Percentiles rank a stretch among this genome's conserved stretches.
phyloP scores from a whole-genome alignment of 768 basidiomycete genomes.

The Mycena capillaripes region DNA sequence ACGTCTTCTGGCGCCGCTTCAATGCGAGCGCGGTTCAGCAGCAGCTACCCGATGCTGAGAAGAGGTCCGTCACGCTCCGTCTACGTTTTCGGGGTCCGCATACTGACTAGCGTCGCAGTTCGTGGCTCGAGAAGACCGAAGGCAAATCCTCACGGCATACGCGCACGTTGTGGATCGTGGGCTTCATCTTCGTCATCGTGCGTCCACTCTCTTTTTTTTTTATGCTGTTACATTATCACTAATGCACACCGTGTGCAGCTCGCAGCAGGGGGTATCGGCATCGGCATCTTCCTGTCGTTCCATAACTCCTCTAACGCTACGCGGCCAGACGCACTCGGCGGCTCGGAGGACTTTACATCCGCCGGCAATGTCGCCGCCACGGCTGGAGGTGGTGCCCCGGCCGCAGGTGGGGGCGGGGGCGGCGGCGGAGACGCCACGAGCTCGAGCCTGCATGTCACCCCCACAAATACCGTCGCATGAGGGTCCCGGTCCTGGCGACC shows the following conservation, averaged over 20 bases:
- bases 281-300: slow-evolving; percentile 33
- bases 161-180: slow-evolving; percentile 27
- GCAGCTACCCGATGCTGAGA: slow-evolving; percentile 30
- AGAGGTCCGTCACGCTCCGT: slow-evolving; percentile 8
- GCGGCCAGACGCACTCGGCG: slow-evolving; percentile 25
- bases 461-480: slow-evolving; percentile 32
- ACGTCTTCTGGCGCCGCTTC: slow-evolving; percentile 36
- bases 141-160: slow-evolving; percentile 28
- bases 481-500: slow-evolving; percentile 1
- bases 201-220: neutral
- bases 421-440: neutral
- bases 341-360: slow-evolving; percentile 23
- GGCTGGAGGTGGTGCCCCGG: neutral
- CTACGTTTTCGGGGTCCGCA: neutral
- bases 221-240: neutral
- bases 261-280: slow-evolving; percentile 32
- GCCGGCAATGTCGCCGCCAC: neutral
- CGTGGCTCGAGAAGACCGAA: slow-evolving; percentile 32
- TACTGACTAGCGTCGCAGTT: slow-evolving; percentile 3
- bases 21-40: slow-evolving; percentile 27
- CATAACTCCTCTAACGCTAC: slow-evolving; percentile 5
- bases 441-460: slow-evolving; percentile 26
- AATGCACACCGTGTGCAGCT: slow-evolving; percentile 4
- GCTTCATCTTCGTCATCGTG: slow-evolving; percentile 29
- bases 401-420: neutral